Conservation (phyloP, 768 basidiomycete genomes). For the Rhodotorula kratochvilovae region DNA sequence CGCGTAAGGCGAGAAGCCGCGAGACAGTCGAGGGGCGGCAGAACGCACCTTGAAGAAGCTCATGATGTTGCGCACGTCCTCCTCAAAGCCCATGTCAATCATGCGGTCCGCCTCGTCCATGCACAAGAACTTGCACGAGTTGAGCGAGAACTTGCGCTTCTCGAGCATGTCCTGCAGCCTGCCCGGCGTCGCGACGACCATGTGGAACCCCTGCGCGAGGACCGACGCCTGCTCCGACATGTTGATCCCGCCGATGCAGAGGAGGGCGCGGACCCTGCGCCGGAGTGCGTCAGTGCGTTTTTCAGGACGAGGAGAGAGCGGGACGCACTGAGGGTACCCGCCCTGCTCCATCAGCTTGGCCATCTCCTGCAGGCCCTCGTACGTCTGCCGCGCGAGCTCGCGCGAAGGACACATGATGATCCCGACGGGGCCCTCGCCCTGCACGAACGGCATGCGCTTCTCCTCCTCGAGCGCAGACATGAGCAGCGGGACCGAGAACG, state of each 20-base stretch:
- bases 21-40: too few relatives aligned
- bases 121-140: conserved; percentile 86
- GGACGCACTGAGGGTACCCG: conserved; percentile 60
- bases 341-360: conserved; percentile 72
- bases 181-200: conserved; percentile 95
- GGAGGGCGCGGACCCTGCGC: conserved; percentile 67
- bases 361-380: conserved; percentile 88
- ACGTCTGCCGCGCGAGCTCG: conserved; percentile 93
- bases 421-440: conserved; percentile 96
- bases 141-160: conserved; percentile 86
- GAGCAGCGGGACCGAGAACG: conserved; percentile 94
- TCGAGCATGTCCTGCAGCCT: conserved; percentile 96
- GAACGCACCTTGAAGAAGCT: conserved; percentile 84
- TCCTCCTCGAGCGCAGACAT: conserved; percentile 96
- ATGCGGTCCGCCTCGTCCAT: conserved; percentile 99
- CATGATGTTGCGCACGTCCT: conserved; percentile 98
- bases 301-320: neutral
- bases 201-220: conserved; percentile 82
- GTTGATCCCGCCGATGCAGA: conserved; percentile 96
- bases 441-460: conserved; percentile 75
- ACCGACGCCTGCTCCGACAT: conserved; percentile 97
- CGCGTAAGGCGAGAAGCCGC: too few relatives aligned
- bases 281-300: too few relatives aligned
- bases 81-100: conserved; percentile 98
- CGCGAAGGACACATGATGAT: conserved; percentile 94